Percentiles rank a stretch among this genome's conserved stretches.
These are phyloP conservation scores for Diaporthe helianthi DNA, from an alignment of 2,329 filamentous ascomycete genomes.

Conservation along the genomic window DNA sequence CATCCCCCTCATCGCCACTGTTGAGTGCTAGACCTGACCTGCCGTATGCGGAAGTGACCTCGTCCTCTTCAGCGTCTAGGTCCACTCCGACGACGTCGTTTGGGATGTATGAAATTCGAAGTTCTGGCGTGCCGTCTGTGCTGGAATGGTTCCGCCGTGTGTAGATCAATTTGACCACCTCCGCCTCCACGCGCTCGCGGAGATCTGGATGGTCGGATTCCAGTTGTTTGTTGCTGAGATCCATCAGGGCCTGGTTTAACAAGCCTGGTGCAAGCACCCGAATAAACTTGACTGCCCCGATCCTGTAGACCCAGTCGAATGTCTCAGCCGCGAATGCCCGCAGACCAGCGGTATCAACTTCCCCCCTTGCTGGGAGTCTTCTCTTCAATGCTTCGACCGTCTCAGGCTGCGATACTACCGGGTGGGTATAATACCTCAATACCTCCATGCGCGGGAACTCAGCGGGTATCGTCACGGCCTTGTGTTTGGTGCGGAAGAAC, in stretches of 20 bases:
- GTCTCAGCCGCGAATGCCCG: constrained; percentile 78
- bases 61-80: constrained; percentile 72
- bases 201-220: constrained; percentile 42
- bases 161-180: constrained; percentile 70
- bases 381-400: constrained; percentile 61
- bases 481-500: constrained; percentile 79
- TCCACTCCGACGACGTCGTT: constrained; percentile 79
- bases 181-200: constrained; percentile 52
- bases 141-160: constrained; percentile 73
- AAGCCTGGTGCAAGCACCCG: constrained; percentile 80
- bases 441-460: constrained; percentile 82
- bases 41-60: constrained; percentile 50
- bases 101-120: constrained; percentile 81
- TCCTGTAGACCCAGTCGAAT: constrained; percentile 84
- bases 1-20: constrained; percentile 69
- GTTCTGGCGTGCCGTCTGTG: constrained; percentile 77
- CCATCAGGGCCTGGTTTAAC: constrained; percentile 66
- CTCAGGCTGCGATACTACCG: constrained; percentile 73
- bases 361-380: constrained; percentile 65
- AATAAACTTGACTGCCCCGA: constrained; percentile 85
- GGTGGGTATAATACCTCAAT: constrained; percentile 86
- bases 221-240: constrained; percentile 34
- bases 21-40: constrained; percentile 66
- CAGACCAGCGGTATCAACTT: constrained; percentile 71
- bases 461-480: constrained; percentile 76